Percentiles rank a stretch among this genome's conserved stretches.
These are phyloP conservation scores for Coprinellus micaceus DNA, from an alignment of 768 basidiomycete species.

Conservation along the genomic window DNA sequence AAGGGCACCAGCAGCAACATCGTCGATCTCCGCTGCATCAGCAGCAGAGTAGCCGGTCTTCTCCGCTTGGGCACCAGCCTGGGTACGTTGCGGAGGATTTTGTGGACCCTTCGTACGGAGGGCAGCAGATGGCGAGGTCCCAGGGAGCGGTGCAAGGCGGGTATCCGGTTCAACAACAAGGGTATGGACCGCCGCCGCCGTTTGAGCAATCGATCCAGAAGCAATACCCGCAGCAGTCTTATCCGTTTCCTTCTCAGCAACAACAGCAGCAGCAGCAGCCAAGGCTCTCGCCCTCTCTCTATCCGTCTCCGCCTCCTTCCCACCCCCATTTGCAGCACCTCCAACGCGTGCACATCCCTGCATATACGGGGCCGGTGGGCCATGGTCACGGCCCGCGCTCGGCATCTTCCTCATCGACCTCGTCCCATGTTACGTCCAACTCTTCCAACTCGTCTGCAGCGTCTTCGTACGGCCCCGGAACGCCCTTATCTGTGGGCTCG, in stretches of 20 bases:
- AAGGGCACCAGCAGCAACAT: neutral
- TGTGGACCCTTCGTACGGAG: neutral
- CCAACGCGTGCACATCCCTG: neutral
- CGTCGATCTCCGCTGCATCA: neutral
- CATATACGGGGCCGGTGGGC: constrained; percentile 2
- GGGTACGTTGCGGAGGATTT: neutral
- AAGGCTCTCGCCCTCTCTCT: neutral
- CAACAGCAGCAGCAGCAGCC: neutral
- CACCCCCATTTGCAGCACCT: neutral
- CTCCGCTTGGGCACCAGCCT: neutral
- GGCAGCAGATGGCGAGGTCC: constrained; percentile 1
- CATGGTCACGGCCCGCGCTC: constrained; percentile 3
- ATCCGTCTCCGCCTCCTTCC: constrained; percentile 2
- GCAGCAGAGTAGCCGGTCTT: neutral
- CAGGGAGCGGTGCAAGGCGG: neutral
- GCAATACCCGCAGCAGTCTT: neutral
- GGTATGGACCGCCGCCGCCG: too few species aligned
- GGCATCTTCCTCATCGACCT: constrained; percentile 7
- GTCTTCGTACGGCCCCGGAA: neutral
- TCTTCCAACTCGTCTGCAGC: constrained; percentile 1
- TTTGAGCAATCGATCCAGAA: too few species aligned
- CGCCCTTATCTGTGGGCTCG: neutral
- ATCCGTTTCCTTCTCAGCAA: neutral
- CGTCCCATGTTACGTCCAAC: constrained; percentile 4
- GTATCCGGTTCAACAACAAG: neutral